Evolutionary conservation across 2,329 filamentous ascomycete genomes (phyloP).

Genomic region (Ophiostoma sp.): DNA sequence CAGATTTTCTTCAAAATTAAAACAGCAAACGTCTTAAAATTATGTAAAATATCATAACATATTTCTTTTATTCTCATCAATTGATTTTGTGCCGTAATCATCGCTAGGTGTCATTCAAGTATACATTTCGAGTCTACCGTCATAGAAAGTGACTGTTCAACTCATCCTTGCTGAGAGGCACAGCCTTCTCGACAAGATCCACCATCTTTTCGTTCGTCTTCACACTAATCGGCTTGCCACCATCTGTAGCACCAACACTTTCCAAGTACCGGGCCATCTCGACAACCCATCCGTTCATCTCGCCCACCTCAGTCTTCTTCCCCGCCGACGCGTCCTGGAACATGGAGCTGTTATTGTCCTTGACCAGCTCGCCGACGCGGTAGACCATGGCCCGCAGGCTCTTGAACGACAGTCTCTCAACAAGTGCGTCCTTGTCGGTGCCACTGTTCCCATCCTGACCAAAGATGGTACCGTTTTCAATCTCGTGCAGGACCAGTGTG

Average conservation of each 20-base stretch:
- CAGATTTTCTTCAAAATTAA: neutral
- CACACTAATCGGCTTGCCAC: slow-evolving; percentile 24
- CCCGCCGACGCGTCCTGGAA: slow-evolving; percentile 57
- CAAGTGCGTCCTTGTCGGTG: neutral
- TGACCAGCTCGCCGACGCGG: slow-evolving; percentile 49
- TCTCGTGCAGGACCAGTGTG: slow-evolving; percentile 63
- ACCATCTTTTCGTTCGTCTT: slow-evolving; percentile 31
- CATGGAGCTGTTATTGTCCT: slow-evolving; percentile 61
- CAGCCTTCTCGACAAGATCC: slow-evolving; percentile 32
- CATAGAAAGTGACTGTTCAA: slow-evolving; percentile 28
- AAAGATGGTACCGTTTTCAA: slow-evolving; percentile 43
- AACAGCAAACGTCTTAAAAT: too few species aligned
- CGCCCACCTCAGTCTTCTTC: slow-evolving; percentile 55
- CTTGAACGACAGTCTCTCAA: slow-evolving; percentile 46
- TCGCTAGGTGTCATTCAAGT: neutral
- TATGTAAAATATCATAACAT: too few species aligned
- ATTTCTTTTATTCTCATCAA: neutral
- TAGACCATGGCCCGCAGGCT: slow-evolving; percentile 49
- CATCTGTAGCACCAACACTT: neutral
- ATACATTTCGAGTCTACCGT: neutral
- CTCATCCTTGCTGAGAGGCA: slow-evolving; percentile 25
- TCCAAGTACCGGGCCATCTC: slow-evolving; percentile 34
- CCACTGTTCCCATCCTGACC: too few species aligned
- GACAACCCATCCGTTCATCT: slow-evolving; percentile 54
- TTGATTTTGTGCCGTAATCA: neutral